These are phyloP conservation scores for Boletus rubroflammeus DNA, from an alignment of 768 basidiomycete genomes.

Conservation along the genomic window DNA sequence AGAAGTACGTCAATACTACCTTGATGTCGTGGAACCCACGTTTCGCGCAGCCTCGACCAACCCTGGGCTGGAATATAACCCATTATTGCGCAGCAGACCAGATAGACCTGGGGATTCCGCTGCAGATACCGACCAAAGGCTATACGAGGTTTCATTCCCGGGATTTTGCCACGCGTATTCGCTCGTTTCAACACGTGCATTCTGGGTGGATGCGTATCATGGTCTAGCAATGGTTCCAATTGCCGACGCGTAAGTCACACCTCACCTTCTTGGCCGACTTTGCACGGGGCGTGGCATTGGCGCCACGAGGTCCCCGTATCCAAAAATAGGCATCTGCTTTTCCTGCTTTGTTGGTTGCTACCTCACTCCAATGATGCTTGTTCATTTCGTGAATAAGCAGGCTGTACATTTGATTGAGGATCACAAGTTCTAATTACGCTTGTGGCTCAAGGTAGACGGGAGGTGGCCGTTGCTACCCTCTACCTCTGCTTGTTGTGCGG, in stretches of 20 bases:
- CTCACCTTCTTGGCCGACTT: not conserved
- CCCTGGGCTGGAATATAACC: slow-evolving; percentile 1
- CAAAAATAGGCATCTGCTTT: slow-evolving; percentile 4
- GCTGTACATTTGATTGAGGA: slow-evolving; percentile 17
- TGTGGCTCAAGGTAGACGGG: slow-evolving; percentile 4
- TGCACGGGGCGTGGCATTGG: slow-evolving; percentile 6
- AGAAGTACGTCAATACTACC: slow-evolving; percentile 35
- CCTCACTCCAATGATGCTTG: slow-evolving; percentile 7
- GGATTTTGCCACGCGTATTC: slow-evolving; percentile 40
- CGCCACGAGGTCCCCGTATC: slow-evolving; percentile 20
- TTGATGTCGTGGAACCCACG: slow-evolving; percentile 29
- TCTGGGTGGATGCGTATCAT: slow-evolving; percentile 80
- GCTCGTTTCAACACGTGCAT: slow-evolving; percentile 78
- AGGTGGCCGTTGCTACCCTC: slow-evolving; percentile 22
- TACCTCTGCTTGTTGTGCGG: slow-evolving; percentile 8
- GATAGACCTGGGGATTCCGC: not conserved
- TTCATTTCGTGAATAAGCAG: slow-evolving; percentile 14
- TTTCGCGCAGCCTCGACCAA: slow-evolving; percentile 13
- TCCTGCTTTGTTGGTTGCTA: slow-evolving; percentile 11
- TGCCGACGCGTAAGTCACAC: slow-evolving; percentile 65
- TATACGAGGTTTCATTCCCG: slow-evolving; percentile 19
- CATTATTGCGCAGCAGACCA: not conserved
- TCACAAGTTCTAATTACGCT: slow-evolving; percentile 12
- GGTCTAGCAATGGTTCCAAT: slow-evolving; percentile 81
- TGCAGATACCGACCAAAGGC: slow-evolving; percentile 1